Base-by-base conservation (phyloP, 148 eudicot species). In the Camellia granthamiana region DNA sequence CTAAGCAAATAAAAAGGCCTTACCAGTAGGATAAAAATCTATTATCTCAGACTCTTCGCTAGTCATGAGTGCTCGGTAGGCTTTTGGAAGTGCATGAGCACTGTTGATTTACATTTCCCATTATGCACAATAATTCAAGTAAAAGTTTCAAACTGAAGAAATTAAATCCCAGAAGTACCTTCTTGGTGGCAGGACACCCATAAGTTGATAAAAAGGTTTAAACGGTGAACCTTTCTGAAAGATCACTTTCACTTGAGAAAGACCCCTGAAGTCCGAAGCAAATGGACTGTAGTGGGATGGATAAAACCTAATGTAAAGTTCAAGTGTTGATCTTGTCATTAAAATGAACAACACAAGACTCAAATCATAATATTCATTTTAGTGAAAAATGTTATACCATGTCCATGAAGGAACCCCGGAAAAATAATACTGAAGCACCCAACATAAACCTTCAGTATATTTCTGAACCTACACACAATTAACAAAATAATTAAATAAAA, bases 151-250 rank as follows among this genome's bases (percentile, higher is more conserved):
- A 23, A 23, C 30, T 0, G 30, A 23, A 23, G 30, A 23, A 23
- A 23, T 23, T 23, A 23, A 23, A 61, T 11, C 42, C 13, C 3
- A 49, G 8, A 42, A 2, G 52, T 66, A 92, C 93, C 93, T 92
- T 74, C 80, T 84, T 0, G 92, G 92, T 13, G 97, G 97, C 30
- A 92, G 88, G 1, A 89, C 90, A 16, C 87, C 88, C 93, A 90
- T 81, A 18, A 92, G 86, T 64, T 90, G 93, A 76, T 89, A 90
- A 72, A 89, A 90, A 0, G 97, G 92, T 74, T 52, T 81, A n/a
- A 88, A 88, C 3, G 97, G 93, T 0, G 55, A 13, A 67, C 93
- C 90, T 77, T 85, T 79, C 9, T 83, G 69, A 63, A 92, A 92
- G 21, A 61, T 72, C 15, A 84, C 86, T 68, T 79, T 85, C 0